A percentile compares a stretch with the other conserved stretches of the same genome.
Conservation (phyloP, 208 protist species). For the Leishmania amazonensis region DNA sequence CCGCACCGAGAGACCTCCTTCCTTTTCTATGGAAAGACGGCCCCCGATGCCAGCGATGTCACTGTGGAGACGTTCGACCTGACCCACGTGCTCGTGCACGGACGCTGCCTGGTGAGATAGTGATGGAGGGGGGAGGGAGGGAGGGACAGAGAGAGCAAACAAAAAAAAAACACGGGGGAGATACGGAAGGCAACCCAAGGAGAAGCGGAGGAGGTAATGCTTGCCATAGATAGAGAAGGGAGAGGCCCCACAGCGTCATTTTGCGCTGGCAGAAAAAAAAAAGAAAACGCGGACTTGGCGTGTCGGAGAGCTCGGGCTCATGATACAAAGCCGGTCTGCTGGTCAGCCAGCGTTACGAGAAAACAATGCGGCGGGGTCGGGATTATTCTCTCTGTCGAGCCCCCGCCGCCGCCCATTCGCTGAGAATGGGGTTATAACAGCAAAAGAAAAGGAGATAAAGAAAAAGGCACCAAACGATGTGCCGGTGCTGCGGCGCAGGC, state of each 20-base stretch:
- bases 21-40: constrained; percentile 4
- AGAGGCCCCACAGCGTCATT: not conserved
- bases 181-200: not conserved
- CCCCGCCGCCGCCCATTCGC: not conserved
- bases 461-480: not conserved
- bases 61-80: not conserved
- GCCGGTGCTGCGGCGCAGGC: not conserved
- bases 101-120: not conserved
- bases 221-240: not conserved
- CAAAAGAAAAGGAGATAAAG: not conserved
- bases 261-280: not conserved
- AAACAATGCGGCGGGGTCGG: not conserved
- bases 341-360: too few relatives aligned
- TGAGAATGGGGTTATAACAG: not conserved
- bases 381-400: not conserved
- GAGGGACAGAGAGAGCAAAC: not conserved
- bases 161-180: not conserved
- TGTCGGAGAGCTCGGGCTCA: not conserved
- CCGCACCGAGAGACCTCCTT: not conserved
- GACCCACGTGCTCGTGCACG: not conserved
- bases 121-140: not conserved
- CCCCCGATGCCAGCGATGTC: not conserved
- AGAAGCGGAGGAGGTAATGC: not conserved
- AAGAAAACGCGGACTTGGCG: not conserved
- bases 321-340: not conserved